Conservation (phyloP, 2,329 filamentous ascomycete genomes). For the Lasiodiplodia sp. region DNA sequence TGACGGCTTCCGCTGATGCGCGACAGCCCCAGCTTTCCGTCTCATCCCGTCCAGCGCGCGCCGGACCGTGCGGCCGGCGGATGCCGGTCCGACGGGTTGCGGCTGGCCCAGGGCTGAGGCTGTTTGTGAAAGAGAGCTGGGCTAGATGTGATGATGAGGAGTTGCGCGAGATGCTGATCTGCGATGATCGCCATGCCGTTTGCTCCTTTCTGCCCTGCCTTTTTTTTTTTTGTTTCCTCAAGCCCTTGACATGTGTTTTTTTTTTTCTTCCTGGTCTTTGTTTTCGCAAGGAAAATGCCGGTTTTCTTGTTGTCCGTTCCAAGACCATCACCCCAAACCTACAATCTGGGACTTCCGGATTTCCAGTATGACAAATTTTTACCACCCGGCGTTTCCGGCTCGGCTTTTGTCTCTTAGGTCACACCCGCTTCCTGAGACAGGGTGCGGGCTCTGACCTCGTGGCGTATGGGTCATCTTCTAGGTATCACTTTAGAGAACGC, state of each 20-base stretch:
- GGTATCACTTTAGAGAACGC: neutral
- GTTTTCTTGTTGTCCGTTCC: neutral
- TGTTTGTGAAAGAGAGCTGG: neutral
- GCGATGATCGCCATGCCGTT: conserved; percentile 1
- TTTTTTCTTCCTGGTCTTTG: neutral
- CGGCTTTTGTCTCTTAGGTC: neutral
- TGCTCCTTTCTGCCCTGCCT: conserved; percentile 5
- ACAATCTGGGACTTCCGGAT: neutral
- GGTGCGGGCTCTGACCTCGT: neutral
- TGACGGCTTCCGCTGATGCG: neutral
- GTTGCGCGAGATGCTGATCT: conserved; percentile 16
- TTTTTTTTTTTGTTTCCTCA: neutral
- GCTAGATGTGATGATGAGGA: neutral
- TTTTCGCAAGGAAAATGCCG: neutral
- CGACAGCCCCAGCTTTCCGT: neutral
- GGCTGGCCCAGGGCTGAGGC: conserved; percentile 10
- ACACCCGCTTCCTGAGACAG: neutral
- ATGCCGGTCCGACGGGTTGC: conserved; percentile 20
- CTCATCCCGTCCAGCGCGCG: neutral
- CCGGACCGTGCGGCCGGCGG: conserved; percentile 22
- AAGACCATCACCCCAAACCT: neutral
- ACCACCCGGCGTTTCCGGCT: neutral
- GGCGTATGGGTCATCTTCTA: neutral
- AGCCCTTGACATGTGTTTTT: neutral
- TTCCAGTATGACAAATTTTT: neutral